Percentiles rank a stretch among this genome's conserved stretches.
These are phyloP conservation scores for Mortierella sp. DNA, from an alignment of 371 early-diverging fungal genomes.

Conservation along the genomic window DNA sequence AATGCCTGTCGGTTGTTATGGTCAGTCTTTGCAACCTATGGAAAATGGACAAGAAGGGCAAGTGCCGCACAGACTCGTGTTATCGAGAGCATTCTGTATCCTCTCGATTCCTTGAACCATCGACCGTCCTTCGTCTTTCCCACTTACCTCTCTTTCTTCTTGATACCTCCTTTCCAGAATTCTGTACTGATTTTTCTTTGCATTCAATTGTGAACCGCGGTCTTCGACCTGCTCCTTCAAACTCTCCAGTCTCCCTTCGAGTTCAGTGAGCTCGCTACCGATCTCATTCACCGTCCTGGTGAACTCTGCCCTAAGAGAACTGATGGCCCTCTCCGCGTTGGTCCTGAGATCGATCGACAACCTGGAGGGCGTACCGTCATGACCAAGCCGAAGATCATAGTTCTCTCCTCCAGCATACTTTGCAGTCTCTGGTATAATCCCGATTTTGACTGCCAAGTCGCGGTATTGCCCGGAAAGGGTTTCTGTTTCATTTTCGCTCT, in stretches of 20 bases:
- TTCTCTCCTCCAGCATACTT: conserved; percentile 42
- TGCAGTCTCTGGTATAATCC: conserved; percentile 25
- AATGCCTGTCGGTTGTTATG: conserved; percentile 14
- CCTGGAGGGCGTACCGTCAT: conserved; percentile 23
- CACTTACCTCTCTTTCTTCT: conserved; percentile 47
- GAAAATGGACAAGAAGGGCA: background rate
- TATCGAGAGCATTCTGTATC: too few species aligned
- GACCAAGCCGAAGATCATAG: conserved; percentile 28
- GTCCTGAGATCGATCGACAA: conserved; percentile 32
- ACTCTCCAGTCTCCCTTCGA: conserved; percentile 27
- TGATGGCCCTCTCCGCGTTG: conserved; percentile 23
- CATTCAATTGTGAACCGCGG: too few species aligned
- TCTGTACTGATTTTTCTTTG: too few species aligned
- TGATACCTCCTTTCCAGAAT: too few species aligned
- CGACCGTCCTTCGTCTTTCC: background rate
- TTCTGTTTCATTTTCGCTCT: conserved; percentile 25
- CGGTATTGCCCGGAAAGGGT: conserved; percentile 29
- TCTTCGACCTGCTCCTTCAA: conserved; percentile 40
- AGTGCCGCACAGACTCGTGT: too few species aligned
- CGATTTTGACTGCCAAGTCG: conserved; percentile 35
- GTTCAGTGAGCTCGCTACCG: conserved; percentile 10
- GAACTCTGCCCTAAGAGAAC: conserved; percentile 29
- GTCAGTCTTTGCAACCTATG: conserved; percentile 31
- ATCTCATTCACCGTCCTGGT: conserved; percentile 21
- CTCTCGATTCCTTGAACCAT: too few species aligned